These are phyloP conservation scores for Pythium biforme DNA, from an alignment of 352 stramenopile species.

Conservation along the genomic window DNA sequence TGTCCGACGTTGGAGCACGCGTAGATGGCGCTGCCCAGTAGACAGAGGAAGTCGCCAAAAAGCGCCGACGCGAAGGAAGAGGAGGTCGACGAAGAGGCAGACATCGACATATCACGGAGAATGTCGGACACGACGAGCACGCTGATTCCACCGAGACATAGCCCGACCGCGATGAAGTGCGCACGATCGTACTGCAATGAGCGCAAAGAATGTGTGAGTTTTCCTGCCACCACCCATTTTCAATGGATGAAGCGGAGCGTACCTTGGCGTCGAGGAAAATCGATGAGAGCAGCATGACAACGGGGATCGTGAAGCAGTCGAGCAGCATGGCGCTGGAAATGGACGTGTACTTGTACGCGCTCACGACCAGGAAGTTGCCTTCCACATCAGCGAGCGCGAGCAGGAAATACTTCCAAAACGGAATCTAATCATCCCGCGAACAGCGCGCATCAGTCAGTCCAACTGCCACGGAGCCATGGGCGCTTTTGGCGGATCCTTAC, in stretches of 20 bases:
- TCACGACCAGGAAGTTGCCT: constrained; percentile 94
- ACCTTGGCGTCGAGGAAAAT: constrained; percentile 83
- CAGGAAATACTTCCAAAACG: constrained; percentile 89
- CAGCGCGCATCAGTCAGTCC: background rate
- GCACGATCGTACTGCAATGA: constrained; percentile 46
- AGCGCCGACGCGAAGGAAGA: constrained; percentile 42
- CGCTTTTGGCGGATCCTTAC: constrained; percentile 15
- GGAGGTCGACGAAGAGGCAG: constrained; percentile 29
- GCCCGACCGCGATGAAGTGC: constrained; percentile 74
- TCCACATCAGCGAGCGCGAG: constrained; percentile 94
- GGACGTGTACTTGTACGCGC: constrained; percentile 95
- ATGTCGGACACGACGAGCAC: constrained; percentile 88
- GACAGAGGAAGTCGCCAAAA: constrained; percentile 90
- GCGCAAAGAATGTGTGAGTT: background rate
- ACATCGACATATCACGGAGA: constrained; percentile 37
- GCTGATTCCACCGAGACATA: constrained; percentile 86
- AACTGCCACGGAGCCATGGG: constrained; percentile 4
- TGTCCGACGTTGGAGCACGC: constrained; percentile 91
- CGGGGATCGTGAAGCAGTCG: constrained; percentile 95
- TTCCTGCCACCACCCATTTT: background rate
- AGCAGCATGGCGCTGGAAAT: constrained; percentile 96
- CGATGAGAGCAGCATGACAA: constrained; percentile 92
- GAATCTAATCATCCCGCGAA: constrained; percentile 38
- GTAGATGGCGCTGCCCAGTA: constrained; percentile 92
- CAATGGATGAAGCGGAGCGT: background rate